Evolutionary conservation across 345 rosid species (phyloP).

Genomic region (Rubroshorea leprosula): DNA sequence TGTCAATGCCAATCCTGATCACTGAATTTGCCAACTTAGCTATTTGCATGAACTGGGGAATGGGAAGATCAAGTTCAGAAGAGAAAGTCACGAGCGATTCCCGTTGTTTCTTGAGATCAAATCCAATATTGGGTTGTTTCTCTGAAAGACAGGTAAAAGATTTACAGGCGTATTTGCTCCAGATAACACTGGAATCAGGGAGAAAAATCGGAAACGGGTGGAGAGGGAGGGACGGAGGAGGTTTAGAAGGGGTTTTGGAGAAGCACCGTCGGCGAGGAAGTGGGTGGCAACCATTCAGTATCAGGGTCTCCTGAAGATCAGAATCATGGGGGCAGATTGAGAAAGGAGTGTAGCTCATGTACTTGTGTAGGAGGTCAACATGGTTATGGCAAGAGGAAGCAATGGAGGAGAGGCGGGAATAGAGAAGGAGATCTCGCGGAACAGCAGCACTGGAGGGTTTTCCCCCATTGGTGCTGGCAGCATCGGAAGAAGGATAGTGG

Average conservation of each 20-base stretch:
- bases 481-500: constrained; percentile 45
- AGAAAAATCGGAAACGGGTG: constrained; percentile 52
- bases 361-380: constrained; percentile 78
- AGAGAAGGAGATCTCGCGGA: constrained; percentile 75
- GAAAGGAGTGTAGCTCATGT: constrained; percentile 83
- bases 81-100: constrained; percentile 43
- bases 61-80: constrained; percentile 84
- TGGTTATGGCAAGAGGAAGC: constrained; percentile 87
- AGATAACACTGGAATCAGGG: constrained; percentile 59
- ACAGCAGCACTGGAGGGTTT: constrained; percentile 24
- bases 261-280: constrained; percentile 99
- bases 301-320: constrained; percentile 74
- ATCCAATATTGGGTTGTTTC: constrained; percentile 38
- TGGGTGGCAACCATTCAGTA: constrained; percentile 94
- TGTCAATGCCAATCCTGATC: constrained; percentile 71
- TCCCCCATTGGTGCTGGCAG: constrained; percentile 14
- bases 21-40: constrained; percentile 51
- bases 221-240: constrained; percentile 37
- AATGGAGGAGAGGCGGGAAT: constrained; percentile 72
- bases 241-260: constrained; percentile 62
- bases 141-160: constrained; percentile 57
- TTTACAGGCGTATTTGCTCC: constrained; percentile 73
- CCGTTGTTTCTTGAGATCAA: constrained; percentile 48
- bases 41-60: constrained; percentile 69
- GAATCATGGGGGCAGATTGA: constrained; percentile 71